Evolutionary conservation across 495 filamentous ascomycete genomes (phyloP).

Genomic region (Xylaria intraflava): DNA sequence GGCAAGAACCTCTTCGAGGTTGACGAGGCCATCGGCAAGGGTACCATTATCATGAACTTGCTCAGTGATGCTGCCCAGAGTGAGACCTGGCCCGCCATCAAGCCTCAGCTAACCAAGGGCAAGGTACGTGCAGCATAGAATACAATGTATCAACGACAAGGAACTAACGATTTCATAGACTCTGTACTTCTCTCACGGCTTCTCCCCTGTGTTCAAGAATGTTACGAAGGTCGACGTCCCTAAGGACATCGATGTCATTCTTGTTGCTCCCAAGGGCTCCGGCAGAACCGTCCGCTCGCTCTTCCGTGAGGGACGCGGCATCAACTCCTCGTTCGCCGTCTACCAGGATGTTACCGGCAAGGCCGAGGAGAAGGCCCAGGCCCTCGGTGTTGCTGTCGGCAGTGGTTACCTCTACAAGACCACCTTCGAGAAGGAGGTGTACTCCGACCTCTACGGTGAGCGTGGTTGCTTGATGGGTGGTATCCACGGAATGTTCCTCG

Average conservation of each 20-base stretch:
- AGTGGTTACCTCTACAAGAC: conserved; percentile 99
- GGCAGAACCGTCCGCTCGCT: conserved; percentile 96
- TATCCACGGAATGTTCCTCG: conserved; percentile 99
- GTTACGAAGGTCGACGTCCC: conserved; percentile 98
- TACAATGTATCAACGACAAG: conserved; percentile 1
- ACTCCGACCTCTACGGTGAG: conserved; percentile 98
- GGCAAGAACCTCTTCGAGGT: conserved; percentile 98
- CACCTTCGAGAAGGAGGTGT: conserved; percentile 99
- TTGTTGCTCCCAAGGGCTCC: conserved; percentile 97
- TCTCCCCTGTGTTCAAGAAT: conserved; percentile 99
- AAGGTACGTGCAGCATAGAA: conserved; percentile 53
- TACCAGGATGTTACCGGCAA: conserved; percentile 97
- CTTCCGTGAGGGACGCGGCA: conserved; percentile 96
- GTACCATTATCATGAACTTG: conserved; percentile 98
- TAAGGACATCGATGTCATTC: conserved; percentile 93
- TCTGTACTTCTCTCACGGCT: conserved; percentile 99
- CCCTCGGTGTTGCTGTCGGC: conserved; percentile 92
- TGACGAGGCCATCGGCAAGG: conserved; percentile 86
- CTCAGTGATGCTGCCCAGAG: conserved; percentile 94
- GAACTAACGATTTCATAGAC: conserved; percentile 50
- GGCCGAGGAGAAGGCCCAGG: conserved; percentile 96
- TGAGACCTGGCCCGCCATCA: conserved; percentile 97
- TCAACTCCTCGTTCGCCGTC: conserved; percentile 98
- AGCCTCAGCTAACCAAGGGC: conserved; percentile 95
- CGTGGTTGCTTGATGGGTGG: conserved; percentile 99